phyloP scores from a whole-genome alignment of 2,329 filamentous ascomycete species.

The Tympanopsis confertula region DNA sequence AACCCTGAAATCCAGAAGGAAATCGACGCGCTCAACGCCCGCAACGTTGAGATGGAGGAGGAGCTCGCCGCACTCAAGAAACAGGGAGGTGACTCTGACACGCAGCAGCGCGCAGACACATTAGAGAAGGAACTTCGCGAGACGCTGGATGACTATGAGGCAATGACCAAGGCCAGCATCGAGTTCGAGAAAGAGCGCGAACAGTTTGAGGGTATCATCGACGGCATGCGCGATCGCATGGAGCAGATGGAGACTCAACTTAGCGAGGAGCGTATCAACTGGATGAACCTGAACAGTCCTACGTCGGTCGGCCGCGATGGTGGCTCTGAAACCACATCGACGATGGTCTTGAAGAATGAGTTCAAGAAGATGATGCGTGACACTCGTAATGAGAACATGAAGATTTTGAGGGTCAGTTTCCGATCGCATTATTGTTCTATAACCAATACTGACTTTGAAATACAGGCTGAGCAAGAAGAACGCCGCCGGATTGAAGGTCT shows the following conservation, averaged over 20 bases:
- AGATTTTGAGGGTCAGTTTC: slow-evolving; percentile 47
- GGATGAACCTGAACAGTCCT: slow-evolving; percentile 37
- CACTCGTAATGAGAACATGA: slow-evolving; percentile 53
- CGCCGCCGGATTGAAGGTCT: slow-evolving; percentile 53
- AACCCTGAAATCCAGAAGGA: slow-evolving; percentile 47
- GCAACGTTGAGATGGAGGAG: slow-evolving; percentile 28
- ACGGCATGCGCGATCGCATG: slow-evolving; percentile 49
- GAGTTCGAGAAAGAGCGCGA: slow-evolving; percentile 63
- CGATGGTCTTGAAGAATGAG: slow-evolving; percentile 58
- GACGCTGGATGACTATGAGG: slow-evolving; percentile 59
- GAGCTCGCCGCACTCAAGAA: slow-evolving; percentile 28
- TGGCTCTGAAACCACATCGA: slow-evolving; percentile 34
- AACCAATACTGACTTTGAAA: slow-evolving; percentile 8
- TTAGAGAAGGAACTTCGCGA: slow-evolving; percentile 56
- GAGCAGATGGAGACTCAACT: slow-evolving; percentile 53
- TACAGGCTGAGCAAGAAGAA: slow-evolving; percentile 61
- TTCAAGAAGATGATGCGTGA: slow-evolving; percentile 77
- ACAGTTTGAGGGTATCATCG: slow-evolving; percentile 49
- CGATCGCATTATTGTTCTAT: slow-evolving; percentile 3
- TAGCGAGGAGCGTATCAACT: slow-evolving; percentile 55
- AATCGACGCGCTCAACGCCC: slow-evolving; percentile 38
- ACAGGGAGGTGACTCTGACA: slow-evolving; percentile 16
- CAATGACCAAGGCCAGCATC: slow-evolving; percentile 57
- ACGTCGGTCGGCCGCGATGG: not conserved
- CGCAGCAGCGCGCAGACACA: slow-evolving; percentile 33